Base-by-base conservation (phyloP, 1,284 basidiomycete genomes). In the Cutaneotrichosporon sp. region DNA sequence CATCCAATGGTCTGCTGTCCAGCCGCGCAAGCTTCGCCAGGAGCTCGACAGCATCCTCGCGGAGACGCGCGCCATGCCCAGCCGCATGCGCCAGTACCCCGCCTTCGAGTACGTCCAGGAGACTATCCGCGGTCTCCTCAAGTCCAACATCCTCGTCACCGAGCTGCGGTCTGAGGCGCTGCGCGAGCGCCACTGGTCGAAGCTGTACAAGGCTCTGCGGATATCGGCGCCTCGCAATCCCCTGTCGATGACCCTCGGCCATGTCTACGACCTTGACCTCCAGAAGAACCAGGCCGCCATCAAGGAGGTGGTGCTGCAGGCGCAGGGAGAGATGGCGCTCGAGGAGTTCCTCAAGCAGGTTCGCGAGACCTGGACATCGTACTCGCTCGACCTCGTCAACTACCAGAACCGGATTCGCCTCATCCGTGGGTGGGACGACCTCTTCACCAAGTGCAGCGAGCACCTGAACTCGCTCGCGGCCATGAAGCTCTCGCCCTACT, bases 81-180 rank as follows among this genome's bases (percentile, higher is more conserved):
- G 92, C 54, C 86, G 95, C 60, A 99, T 99, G 97, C 87, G 97
- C 63, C 97, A 99, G 78, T 99, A 99, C 76, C 92, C 94, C 10
- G 97, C 97, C 0, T 99, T 98, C 74, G 97, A 99, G 82, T 95
- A 92, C 75, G 93, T 99, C 3, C 95, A 98, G 74, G 95, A 99
- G 54, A 85, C 89, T 20, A 83, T 99, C 60, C 86, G 89, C 53
- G 87, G 87, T 7, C 83, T 95, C 36, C 84, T 97, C 70, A 98
- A 97, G 82, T 89, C 91, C 56, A 97, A 98, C 76, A 79, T 88
- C 1, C 83, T 97, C 67, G 85, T 99, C 33, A 87, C 87, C 22
- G 97, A 99, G 79, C 84, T 99, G 71, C 97, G 97, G 80, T 95
- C 93, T 10, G 97, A 99, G 73, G 95, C 95, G 1, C 82, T 99